A percentile compares a stretch with the other conserved stretches of the same genome.
These are phyloP conservation scores for Phylloporus sp. DNA, from an alignment of 768 basidiomycete genomes.

Conservation along the genomic window DNA sequence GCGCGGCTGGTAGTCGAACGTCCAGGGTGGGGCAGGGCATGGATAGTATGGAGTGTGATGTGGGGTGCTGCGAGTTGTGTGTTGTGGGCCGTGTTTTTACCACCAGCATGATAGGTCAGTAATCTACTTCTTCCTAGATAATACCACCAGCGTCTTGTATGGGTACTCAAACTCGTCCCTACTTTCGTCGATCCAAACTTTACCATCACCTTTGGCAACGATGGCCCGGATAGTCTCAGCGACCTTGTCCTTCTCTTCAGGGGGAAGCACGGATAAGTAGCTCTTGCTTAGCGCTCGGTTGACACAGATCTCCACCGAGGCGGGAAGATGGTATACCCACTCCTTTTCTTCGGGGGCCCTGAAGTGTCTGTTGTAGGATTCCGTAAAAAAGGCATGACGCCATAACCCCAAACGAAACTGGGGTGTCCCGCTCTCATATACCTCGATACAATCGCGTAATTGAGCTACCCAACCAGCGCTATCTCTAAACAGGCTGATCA, in stretches of 20 bases:
- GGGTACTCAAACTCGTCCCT: conserved; percentile 78
- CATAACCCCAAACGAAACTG: conserved; percentile 79
- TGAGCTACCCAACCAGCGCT: conserved; percentile 70
- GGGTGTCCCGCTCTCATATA: conserved; percentile 67
- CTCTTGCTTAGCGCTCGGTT: conserved; percentile 80
- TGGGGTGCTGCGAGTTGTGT: conserved; percentile 73
- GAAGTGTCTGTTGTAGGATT: conserved; percentile 59
- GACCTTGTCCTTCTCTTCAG: conserved; percentile 55
- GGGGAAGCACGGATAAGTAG: conserved; percentile 66
- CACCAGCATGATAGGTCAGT: conserved; percentile 78
- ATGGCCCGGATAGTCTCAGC: conserved; percentile 49
- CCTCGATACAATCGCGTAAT: conserved; percentile 66
- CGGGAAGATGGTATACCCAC: conserved; percentile 50
- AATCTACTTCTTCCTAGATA: conserved; percentile 42
- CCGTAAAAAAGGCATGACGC: conserved; percentile 64
- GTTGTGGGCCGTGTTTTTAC: conserved; percentile 82
- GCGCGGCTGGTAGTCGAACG: conserved; percentile 56
- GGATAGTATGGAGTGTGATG: conserved; percentile 73
- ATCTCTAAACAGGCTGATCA: conserved; percentile 36
- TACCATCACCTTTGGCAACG: conserved; percentile 55
- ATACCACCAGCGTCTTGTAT: conserved; percentile 63
- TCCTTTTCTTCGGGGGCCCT: conserved; percentile 51
- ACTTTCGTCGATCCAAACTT: conserved; percentile 71
- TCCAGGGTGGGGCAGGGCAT: conserved; percentile 48
- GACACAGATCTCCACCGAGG: conserved; percentile 53